Conservation (phyloP, 2,329 filamentous ascomycete species). For the Didymella exigua region DNA sequence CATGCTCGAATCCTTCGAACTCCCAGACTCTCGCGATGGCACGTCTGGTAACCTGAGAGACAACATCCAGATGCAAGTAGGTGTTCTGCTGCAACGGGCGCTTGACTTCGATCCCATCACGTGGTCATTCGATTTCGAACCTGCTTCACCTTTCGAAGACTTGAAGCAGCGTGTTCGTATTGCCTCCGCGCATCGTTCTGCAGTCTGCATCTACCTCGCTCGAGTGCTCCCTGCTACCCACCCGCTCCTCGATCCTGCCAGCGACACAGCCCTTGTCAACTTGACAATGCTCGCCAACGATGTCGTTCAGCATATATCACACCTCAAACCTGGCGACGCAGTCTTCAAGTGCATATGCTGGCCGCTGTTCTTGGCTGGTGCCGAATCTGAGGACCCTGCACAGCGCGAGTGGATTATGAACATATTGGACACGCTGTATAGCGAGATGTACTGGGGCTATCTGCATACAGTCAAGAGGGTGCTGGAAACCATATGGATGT, state of each 20-base stretch:
- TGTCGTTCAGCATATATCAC: slow-evolving; percentile 58
- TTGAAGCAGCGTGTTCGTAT: slow-evolving; percentile 44
- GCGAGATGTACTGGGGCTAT: slow-evolving; percentile 48
- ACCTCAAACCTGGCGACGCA: slow-evolving; percentile 56
- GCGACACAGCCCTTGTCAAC: slow-evolving; percentile 46
- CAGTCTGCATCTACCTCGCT: slow-evolving; percentile 50
- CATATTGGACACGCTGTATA: slow-evolving; percentile 46
- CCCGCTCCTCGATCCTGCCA: slow-evolving; percentile 48
- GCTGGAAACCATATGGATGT: slow-evolving; percentile 44
- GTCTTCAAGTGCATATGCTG: slow-evolving; percentile 66
- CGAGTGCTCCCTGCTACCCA: slow-evolving; percentile 40
- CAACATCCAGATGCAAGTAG: slow-evolving; percentile 35
- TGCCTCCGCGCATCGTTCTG: slow-evolving; percentile 47
- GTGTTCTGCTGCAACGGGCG: slow-evolving; percentile 31
- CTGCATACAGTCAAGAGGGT: slow-evolving; percentile 44
- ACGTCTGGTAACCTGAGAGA: slow-evolving; percentile 12
- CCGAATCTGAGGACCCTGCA: slow-evolving; percentile 57
- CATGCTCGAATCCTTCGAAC: slow-evolving; percentile 45
- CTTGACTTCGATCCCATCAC: slow-evolving; percentile 39
- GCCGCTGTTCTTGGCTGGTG: slow-evolving; percentile 64
- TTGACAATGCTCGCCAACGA: slow-evolving; percentile 53
- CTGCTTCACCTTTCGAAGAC: slow-evolving; percentile 42
- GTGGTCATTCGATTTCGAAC: slow-evolving; percentile 42
- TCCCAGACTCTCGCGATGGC: slow-evolving; percentile 33
- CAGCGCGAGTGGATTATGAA: slow-evolving; percentile 60